phyloP scores from a whole-genome alignment of 257 asterid species.

The Solanum virginianum region DNA sequence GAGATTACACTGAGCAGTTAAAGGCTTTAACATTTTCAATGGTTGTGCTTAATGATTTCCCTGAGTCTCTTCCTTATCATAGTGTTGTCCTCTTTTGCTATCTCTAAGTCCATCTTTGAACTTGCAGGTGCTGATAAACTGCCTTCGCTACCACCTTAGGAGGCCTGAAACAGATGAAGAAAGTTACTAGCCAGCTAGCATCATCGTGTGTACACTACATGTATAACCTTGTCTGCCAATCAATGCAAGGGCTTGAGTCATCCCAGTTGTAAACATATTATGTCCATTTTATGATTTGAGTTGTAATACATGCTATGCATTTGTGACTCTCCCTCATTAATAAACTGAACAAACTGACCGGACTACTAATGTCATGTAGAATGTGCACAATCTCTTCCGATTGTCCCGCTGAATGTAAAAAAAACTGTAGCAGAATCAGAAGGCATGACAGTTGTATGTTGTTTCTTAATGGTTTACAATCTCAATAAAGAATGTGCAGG shows the following conservation, averaged over 20 bases:
- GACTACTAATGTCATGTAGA: neutral
- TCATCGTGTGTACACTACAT: neutral
- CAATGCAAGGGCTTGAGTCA: slow-evolving; percentile 4
- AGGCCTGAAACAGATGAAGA: slow-evolving; percentile 88
- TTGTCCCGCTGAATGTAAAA: neutral
- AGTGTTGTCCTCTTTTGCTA: neutral
- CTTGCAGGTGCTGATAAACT: slow-evolving; percentile 73
- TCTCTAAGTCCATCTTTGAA: neutral
- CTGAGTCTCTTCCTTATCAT: neutral
- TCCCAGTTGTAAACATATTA: neutral
- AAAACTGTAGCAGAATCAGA: too few species aligned
- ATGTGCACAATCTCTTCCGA: neutral
- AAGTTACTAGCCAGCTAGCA: slow-evolving; percentile 43
- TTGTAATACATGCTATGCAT: neutral
- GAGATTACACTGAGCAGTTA: neutral
- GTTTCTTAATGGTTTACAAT: neutral
- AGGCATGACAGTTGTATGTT: neutral
- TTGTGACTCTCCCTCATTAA: neutral
- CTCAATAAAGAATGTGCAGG: neutral
- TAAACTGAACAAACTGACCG: neutral
- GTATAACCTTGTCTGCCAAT: neutral
- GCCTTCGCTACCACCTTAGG: slow-evolving; percentile 81
- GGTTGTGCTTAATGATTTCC: neutral
- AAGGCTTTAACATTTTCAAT: neutral
- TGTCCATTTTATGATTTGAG: neutral